Conservation (phyloP, 2,329 filamentous ascomycete species). For the Gyromitra esculenta region DNA sequence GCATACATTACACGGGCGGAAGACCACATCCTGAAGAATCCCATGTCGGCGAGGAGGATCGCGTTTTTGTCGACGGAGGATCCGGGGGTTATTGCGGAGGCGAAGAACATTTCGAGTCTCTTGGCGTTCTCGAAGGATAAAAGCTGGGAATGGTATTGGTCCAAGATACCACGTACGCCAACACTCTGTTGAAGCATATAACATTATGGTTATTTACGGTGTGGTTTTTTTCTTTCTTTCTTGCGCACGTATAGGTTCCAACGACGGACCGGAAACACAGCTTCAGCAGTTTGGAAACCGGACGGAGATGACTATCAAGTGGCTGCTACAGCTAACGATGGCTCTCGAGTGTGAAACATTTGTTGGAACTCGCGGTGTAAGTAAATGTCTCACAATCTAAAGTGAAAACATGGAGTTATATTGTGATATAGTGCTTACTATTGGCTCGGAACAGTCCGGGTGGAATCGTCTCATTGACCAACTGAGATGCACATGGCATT, state of each 20-base stretch:
- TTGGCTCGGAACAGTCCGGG: slow-evolving; percentile 51
- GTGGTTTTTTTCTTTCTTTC: no score
- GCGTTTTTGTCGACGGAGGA: slow-evolving; percentile 57
- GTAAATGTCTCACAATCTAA: slow-evolving; percentile 9
- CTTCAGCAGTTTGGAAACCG: slow-evolving; percentile 56
- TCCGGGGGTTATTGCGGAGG: slow-evolving; percentile 51
- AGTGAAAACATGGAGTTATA: background rate
- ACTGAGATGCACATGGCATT: slow-evolving; percentile 56
- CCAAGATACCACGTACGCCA: slow-evolving; percentile 55
- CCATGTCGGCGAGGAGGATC: slow-evolving; percentile 50
- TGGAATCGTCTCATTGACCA: slow-evolving; percentile 57
- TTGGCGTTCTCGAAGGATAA: slow-evolving; percentile 29
- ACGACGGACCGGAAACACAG: slow-evolving; percentile 54
- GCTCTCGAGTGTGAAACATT: slow-evolving; percentile 56
- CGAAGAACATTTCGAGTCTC: slow-evolving; percentile 38
- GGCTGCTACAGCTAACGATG: slow-evolving; percentile 57
- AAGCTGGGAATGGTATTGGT: slow-evolving; percentile 57
- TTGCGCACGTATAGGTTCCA: slow-evolving; percentile 39
- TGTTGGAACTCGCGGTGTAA: slow-evolving; percentile 55
- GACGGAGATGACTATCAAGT: slow-evolving; percentile 57
- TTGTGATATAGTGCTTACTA: slow-evolving; percentile 7
- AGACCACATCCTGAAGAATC: slow-evolving; percentile 54
- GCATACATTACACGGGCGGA: slow-evolving; percentile 52
- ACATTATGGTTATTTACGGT: slow-evolving; percentile 9
- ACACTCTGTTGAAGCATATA: background rate